Evolutionary conservation across 176 grass and related monocot species (phyloP).

Genomic region (Triticum monococcum): DNA sequence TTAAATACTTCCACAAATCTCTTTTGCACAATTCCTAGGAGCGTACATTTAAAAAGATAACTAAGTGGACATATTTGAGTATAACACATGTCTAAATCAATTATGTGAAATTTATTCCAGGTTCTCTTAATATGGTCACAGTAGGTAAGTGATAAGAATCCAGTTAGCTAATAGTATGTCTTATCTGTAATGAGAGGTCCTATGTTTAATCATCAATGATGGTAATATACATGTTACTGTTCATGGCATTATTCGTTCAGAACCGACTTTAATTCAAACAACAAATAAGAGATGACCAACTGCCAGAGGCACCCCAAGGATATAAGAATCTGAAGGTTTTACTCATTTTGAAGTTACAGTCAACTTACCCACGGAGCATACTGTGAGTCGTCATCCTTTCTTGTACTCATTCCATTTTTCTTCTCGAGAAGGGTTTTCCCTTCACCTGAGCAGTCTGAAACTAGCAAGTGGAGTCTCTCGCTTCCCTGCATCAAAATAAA

Average conservation of each 20-base stretch:
- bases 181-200: not conserved
- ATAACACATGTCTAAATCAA: not conserved
- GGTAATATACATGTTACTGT: not conserved
- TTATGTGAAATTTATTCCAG: not conserved
- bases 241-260: not conserved
- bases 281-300: not conserved
- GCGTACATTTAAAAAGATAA: not conserved
- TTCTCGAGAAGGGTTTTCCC: slow-evolving; percentile 39
- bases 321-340: slow-evolving; percentile 1
- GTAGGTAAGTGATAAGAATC: not conserved
- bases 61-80: not conserved
- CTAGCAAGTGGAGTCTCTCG: slow-evolving; percentile 71
- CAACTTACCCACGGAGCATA: slow-evolving; percentile 70
- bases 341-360: not conserved
- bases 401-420: slow-evolving; percentile 32
- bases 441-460: slow-evolving; percentile 64
- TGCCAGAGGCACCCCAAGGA: not conserved
- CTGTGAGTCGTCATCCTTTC: not conserved
- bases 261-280: slow-evolving; percentile 20
- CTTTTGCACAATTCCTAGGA: not conserved
- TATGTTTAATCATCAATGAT: not conserved
- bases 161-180: not conserved
- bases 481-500: slow-evolving; percentile 70
- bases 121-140: not conserved
- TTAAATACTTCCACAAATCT: not conserved